Conservation (phyloP, 2,329 filamentous ascomycete species). For the Remersonia thermophila region DNA sequence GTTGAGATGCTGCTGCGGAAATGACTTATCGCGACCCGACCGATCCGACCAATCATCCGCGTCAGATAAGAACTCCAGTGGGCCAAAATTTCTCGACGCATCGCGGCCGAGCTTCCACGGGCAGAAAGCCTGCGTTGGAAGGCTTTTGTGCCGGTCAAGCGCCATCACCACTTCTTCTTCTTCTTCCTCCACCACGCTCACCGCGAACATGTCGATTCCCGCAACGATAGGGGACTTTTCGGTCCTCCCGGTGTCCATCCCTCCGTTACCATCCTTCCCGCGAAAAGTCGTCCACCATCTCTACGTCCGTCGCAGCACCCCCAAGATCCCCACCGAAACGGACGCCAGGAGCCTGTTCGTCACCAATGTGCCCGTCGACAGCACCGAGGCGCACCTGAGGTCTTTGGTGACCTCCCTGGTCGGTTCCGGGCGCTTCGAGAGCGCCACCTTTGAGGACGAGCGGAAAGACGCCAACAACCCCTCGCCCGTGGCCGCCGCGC, state of each 20-base stretch:
- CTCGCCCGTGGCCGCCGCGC: conserved; percentile 23
- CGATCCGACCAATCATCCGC: no score
- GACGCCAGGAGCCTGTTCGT: conserved; percentile 75
- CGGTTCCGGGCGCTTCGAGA: conserved; percentile 66
- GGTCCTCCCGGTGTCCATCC: conserved; percentile 56
- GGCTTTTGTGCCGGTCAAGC: no score
- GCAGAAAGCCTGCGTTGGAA: no score
- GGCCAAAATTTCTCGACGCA: no score
- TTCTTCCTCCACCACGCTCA: conserved; percentile 7
- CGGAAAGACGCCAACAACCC: conserved; percentile 24
- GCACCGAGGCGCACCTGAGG: conserved; percentile 65
- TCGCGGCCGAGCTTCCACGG: no score
- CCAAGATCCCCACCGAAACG: conserved; percentile 60
- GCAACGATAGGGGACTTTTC: conserved; percentile 50
- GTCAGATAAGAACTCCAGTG: no score
- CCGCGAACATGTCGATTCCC: conserved; percentile 26
- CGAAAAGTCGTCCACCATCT: conserved; percentile 62
- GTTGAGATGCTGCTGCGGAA: no score
- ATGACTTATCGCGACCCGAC: no score
- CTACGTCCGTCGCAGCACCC: conserved; percentile 73
- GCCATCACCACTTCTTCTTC: background rate
- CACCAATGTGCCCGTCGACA: conserved; percentile 80
- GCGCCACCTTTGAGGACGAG: conserved; percentile 60
- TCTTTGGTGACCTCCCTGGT: conserved; percentile 63
- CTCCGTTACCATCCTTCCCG: conserved; percentile 49